Conservation (phyloP, 805 yeast species). For the Wickerhamiella vanderwaltii region DNA sequence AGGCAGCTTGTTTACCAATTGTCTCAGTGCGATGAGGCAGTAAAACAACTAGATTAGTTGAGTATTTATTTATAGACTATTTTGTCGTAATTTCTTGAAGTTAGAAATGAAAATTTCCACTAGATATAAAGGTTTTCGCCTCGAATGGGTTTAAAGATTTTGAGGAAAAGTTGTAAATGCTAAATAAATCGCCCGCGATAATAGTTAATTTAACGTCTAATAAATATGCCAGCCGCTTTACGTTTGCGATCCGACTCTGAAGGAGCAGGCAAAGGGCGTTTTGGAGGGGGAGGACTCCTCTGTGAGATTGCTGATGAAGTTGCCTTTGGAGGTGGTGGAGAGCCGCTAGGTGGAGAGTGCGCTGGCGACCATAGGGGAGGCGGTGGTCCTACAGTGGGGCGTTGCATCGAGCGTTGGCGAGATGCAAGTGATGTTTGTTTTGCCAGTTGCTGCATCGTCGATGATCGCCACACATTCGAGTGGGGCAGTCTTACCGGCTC, state of each 20-base stretch:
- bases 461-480: slow-evolving; percentile 11
- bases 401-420: neutral
- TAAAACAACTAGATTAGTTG: slow-evolving; percentile 1
- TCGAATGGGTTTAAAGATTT: too few relatives aligned
- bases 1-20: slow-evolving; percentile 22
- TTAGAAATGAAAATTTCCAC: too few relatives aligned
- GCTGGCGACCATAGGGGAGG: slow-evolving; percentile 2
- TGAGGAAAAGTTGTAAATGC: too few relatives aligned
- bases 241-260: slow-evolving; percentile 3
- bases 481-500: slow-evolving; percentile 13
- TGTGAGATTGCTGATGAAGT: too few relatives aligned
- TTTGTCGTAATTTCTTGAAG: too few relatives aligned
- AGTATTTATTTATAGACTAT: neutral
- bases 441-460: slow-evolving; percentile 21
- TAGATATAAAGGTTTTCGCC: too few relatives aligned
- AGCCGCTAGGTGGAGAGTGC: neutral
- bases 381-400: neutral
- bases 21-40: slow-evolving; percentile 22
- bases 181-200: slow-evolving; percentile 5
- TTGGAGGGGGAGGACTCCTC: neutral
- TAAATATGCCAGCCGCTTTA: slow-evolving; percentile 2
- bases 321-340: neutral
- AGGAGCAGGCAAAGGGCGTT: neutral
- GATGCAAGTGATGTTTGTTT: slow-evolving; percentile 6
- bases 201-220: slow-evolving; percentile 9